phyloP scores from a whole-genome alignment of 139 green algal genomes.

The Haematococcus lacustris region DNA sequence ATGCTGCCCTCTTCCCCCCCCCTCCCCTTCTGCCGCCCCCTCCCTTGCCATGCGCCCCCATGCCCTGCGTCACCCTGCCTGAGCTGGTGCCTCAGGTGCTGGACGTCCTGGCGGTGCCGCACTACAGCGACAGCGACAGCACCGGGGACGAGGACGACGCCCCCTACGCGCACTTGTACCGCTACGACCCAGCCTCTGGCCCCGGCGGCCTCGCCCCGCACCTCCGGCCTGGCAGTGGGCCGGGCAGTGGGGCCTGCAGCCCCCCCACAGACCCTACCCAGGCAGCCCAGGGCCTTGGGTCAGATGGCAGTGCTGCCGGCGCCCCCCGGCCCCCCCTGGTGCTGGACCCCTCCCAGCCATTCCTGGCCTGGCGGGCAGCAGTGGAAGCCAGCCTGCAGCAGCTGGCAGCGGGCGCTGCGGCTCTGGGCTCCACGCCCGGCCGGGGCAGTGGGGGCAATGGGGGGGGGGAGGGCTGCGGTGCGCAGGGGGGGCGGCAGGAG shows the following conservation, averaged over 20 bases:
- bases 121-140: slow-evolving; percentile 24
- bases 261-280: too few relatives aligned
- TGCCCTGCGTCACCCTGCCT: neutral
- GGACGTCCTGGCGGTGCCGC: slow-evolving; percentile 10
- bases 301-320: neutral
- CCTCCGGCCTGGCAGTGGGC: too few relatives aligned
- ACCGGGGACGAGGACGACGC: slow-evolving; percentile 17
- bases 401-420: neutral
- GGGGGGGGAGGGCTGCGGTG: too few relatives aligned
- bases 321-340: neutral
- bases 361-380: slow-evolving; percentile 4
- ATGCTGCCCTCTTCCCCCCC: neutral
- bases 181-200: neutral
- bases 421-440: too few relatives aligned
- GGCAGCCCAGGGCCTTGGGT: too few relatives aligned
- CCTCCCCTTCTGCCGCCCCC: neutral
- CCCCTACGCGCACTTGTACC: neutral
- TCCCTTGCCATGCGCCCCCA: too few relatives aligned
- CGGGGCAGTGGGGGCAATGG: too few relatives aligned
- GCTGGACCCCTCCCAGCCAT: slow-evolving; percentile 4
- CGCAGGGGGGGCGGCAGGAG: too few relatives aligned
- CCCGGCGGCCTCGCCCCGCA: neutral
- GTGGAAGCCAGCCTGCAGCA: slow-evolving; percentile 13
- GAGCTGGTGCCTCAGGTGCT: slow-evolving; percentile 8
- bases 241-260: too few relatives aligned